Conservation (phyloP, 2,329 filamentous ascomycete genomes). For the Coleophoma crateriformis region DNA sequence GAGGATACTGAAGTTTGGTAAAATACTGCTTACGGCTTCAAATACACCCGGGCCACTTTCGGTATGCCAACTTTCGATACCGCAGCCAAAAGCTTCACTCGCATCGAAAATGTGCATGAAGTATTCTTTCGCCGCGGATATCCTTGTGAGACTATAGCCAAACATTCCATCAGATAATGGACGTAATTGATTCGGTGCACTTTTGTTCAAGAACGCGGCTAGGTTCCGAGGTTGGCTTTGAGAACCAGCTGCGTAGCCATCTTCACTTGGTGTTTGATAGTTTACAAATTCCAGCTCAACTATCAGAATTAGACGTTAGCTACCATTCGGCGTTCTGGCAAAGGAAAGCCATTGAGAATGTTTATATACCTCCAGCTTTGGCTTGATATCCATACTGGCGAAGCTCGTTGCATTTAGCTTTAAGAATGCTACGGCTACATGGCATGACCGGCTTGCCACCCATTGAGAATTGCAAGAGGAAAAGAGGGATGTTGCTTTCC, state of each 20-base stretch:
- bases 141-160: conserved; percentile 82
- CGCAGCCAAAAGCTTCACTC: conserved; percentile 70
- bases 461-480: conserved; percentile 81
- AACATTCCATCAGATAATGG: conserved; percentile 92
- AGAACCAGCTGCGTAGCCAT: conserved; percentile 32
- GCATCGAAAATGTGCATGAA: conserved; percentile 84
- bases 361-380: conserved; percentile 75
- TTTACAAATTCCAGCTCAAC: conserved; percentile 96
- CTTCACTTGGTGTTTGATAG: conserved; percentile 61
- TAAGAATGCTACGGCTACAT: conserved; percentile 74
- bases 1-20: too few species aligned
- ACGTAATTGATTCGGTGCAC: conserved; percentile 68
- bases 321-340: background rate
- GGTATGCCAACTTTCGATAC: conserved; percentile 92
- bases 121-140: conserved; percentile 86
- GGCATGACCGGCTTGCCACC: conserved; percentile 70
- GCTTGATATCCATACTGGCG: conserved; percentile 66
- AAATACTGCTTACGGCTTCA: conserved; percentile 61
- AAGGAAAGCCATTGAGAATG: background rate
- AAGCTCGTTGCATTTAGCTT: conserved; percentile 61
- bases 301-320: conserved; percentile 28
- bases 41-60: conserved; percentile 92
- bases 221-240: conserved; percentile 21
- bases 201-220: conserved; percentile 60
- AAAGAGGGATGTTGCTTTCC: conserved; percentile 83